These are phyloP conservation scores for Curvularia eragrostidis DNA, from an alignment of 2,329 filamentous ascomycete species.

Conservation along the genomic window DNA sequence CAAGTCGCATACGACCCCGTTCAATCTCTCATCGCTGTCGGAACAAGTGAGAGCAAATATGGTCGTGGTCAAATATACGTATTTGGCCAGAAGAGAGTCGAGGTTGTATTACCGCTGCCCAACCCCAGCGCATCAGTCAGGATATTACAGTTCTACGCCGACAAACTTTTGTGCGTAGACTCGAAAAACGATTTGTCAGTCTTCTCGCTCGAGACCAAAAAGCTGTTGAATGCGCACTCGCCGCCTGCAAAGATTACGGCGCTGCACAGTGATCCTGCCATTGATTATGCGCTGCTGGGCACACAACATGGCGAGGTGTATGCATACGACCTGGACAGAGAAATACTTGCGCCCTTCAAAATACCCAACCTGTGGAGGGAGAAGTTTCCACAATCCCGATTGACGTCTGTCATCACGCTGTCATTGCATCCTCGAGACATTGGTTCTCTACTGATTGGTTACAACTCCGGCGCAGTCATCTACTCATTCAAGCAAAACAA, in stretches of 20 bases:
- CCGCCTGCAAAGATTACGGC: constrained; percentile 78
- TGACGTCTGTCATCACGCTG: constrained; percentile 74
- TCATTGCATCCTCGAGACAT: constrained; percentile 91
- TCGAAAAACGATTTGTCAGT: constrained; percentile 83
- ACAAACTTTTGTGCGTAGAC: constrained; percentile 85
- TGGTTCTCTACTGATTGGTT: constrained; percentile 89
- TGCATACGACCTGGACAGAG: constrained; percentile 91
- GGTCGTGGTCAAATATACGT: constrained; percentile 88
- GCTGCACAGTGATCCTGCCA: constrained; percentile 81
- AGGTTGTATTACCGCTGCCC: constrained; percentile 73
- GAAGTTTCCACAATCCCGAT: constrained; percentile 69
- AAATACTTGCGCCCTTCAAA: constrained; percentile 75
- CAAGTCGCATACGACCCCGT: constrained; percentile 90
- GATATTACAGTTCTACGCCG: constrained; percentile 81
- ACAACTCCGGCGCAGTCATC: constrained; percentile 82
- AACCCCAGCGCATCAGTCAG: constrained; percentile 73
- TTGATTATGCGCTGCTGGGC: constrained; percentile 92
- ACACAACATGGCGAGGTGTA: constrained; percentile 82
- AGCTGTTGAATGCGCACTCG: constrained; percentile 71
- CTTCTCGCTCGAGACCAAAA: constrained; percentile 78
- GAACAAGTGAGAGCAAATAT: constrained; percentile 85
- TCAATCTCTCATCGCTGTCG: constrained; percentile 90
- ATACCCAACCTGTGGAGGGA: constrained; percentile 88
- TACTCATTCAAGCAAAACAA: constrained; percentile 95
- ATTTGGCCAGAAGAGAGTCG: constrained; percentile 81